Base-by-base conservation (phyloP, 257 asterid species). In the Plectranthus barbatus region DNA sequence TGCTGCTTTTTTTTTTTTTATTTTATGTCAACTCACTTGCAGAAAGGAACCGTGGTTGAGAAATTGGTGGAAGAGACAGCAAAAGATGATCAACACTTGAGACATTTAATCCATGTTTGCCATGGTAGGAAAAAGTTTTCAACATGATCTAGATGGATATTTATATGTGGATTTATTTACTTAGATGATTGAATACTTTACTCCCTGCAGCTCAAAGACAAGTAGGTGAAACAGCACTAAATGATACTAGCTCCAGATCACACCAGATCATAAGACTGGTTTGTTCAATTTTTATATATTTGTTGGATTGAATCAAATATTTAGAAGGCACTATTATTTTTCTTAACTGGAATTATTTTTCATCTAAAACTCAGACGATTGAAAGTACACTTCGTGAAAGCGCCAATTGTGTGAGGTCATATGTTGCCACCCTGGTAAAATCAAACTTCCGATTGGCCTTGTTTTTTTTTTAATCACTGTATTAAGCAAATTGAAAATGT, bases 211-310 rank as follows among this genome's bases (percentile, higher is more conserved):
- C 96, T 72, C 97, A 90, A 75, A 82, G 97, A 70, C 97, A 90
- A 85, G 96, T 87, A 33, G 97, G 97, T 14, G 97, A 87, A 80
- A 90, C 97, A 14, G 87, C 97, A 64, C 76, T 90, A 31, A 90
- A 90, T n/a, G 97, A 90, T 70, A 80, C 88, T 6, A 90, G 97
- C 77, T 90, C 97, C 53, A 79, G 97, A 66, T 90, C 97, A 11
- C 97, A 90, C 78, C 97, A 90, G 80, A 90, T 90, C 70, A 90
- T 90, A 66, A 77, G 96, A 81, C 84, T 90, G 92, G 97, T 85
- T 21, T 69, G 88, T 67, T 59, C 34, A 12, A 51, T 68, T 60
- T 51, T 8, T 7, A 23, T 20, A 65, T 46, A 4, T 34, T 60
- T 46, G 5, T 42, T 49, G 59, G 12, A 63, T 46, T 64, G 29